Evolutionary conservation across 331 rosid genomes (phyloP).

Genomic region (Stylosanthes scabra): DNA sequence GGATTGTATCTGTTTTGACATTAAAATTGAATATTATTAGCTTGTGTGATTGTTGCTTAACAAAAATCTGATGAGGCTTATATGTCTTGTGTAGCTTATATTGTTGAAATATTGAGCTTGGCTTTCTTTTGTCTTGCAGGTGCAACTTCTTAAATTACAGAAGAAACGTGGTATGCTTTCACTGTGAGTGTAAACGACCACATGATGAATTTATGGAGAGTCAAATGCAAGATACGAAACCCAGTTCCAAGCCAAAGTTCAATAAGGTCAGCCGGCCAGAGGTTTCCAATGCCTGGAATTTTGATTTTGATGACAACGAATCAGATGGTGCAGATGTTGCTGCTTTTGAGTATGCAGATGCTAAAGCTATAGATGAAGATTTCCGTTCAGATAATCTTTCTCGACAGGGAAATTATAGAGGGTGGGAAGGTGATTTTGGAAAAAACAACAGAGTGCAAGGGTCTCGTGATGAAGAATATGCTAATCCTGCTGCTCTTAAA

Average conservation of each 20-base stretch:
- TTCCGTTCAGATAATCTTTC: conserved; percentile 51
- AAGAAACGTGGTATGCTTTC: conserved; percentile 91
- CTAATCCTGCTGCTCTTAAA: conserved; percentile 50
- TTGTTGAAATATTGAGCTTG: conserved; percentile 32
- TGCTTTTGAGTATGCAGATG: conserved; percentile 93
- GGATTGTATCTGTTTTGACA: not conserved
- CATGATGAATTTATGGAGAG: conserved; percentile 73
- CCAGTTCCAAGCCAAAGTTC: conserved; percentile 52
- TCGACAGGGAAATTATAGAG: conserved; percentile 53
- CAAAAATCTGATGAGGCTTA: not conserved
- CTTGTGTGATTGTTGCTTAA: not conserved
- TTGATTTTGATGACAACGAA: conserved; percentile 94
- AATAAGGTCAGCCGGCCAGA: conserved; percentile 60
- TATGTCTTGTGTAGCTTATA: conserved; percentile 13
- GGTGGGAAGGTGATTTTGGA: conserved; percentile 51
- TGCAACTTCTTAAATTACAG: conserved; percentile 98
- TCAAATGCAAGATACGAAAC: conserved; percentile 63
- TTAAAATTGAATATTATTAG: not conserved
- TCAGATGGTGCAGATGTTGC: conserved; percentile 99
- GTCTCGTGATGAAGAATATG: conserved; percentile 52
- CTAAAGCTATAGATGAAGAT: conserved; percentile 56
- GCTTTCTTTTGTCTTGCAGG: conserved; percentile 60
- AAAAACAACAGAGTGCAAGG: conserved; percentile 52
- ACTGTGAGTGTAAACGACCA: conserved; percentile 98
- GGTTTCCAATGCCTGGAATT: conserved; percentile 96